Conservation (phyloP, 78 protist species). For the Dictyostelium firmibasis region DNA sequence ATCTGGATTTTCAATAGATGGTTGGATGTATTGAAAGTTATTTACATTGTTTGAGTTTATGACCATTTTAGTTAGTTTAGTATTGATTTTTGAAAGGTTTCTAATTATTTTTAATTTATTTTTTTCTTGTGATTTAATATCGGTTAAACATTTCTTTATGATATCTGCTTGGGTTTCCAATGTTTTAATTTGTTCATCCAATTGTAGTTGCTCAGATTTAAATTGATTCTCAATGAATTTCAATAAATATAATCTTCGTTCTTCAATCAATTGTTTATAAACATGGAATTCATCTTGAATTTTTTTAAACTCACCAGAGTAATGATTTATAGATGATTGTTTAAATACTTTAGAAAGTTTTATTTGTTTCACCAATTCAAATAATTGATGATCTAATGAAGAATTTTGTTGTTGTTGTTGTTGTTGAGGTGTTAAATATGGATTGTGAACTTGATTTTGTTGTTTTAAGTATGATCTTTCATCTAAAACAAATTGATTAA, state of each 20-base stretch:
- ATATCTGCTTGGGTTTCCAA: not conserved
- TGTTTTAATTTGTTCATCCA: not conserved
- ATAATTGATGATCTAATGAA: not conserved
- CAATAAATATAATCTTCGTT: not conserved
- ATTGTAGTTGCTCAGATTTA: not conserved
- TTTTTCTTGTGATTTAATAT: not conserved
- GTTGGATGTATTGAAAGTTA: not conserved
- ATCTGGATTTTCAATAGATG: not conserved
- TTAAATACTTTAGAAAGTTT: not conserved
- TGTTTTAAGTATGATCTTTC: not conserved
- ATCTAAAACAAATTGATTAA: not conserved
- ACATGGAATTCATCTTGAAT: not conserved
- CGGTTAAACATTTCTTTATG: not conserved
- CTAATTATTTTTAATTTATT: slow-evolving; percentile 11
- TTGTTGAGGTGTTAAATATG: not conserved
- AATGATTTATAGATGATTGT: not conserved
- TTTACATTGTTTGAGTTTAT: not conserved
- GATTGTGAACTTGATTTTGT: not conserved
- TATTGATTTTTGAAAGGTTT: not conserved
- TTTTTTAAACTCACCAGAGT: not conserved
- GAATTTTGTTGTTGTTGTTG: slow-evolving; percentile 15
- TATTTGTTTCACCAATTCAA: slow-evolving; percentile 7
- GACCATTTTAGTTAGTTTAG: not conserved
- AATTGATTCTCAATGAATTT: not conserved
- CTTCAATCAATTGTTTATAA: not conserved